These are phyloP conservation scores for Laetiporus sulphureus DNA, from an alignment of 1,284 basidiomycete genomes.

Conservation along the genomic window DNA sequence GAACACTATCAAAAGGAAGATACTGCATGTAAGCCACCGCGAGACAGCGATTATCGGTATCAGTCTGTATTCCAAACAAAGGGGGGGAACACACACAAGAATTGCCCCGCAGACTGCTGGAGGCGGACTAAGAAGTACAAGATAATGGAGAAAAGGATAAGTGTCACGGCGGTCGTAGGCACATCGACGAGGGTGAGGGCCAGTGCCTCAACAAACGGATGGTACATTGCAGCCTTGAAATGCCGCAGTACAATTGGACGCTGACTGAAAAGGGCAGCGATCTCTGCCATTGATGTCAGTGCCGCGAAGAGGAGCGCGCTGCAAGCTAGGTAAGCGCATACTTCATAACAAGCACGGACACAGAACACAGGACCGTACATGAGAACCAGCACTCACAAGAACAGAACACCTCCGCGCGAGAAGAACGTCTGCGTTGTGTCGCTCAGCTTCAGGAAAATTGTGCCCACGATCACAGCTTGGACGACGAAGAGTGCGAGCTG, in stretches of 20 bases:
- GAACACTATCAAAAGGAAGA: constrained; percentile 47
- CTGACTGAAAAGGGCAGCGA: constrained; percentile 64
- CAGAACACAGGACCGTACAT: too few species aligned
- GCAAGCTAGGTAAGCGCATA: not conserved
- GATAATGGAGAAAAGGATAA: constrained; percentile 44
- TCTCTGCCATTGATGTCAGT: constrained; percentile 63
- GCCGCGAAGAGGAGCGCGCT: constrained; percentile 50
- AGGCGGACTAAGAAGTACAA: constrained; percentile 65
- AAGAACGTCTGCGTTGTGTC: constrained; percentile 65
- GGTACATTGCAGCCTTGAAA: constrained; percentile 53
- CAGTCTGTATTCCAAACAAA: not conserved
- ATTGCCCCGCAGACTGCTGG: constrained; percentile 44
- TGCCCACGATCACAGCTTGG: constrained; percentile 72
- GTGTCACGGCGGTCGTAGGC: constrained; percentile 52
- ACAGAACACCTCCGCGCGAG: constrained; percentile 73
- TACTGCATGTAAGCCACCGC: too few species aligned
- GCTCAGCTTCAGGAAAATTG: constrained; percentile 63
- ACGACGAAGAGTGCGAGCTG: constrained; percentile 49
- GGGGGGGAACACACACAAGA: constrained; percentile 40
- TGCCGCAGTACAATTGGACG: constrained; percentile 67
- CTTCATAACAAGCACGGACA: too few species aligned
- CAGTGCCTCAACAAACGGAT: constrained; percentile 59
- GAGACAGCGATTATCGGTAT: constrained; percentile 2
- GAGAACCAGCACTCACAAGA: constrained; percentile 43
- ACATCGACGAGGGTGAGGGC: constrained; percentile 69